A percentile compares a stretch with the other conserved stretches of the same genome.
phyloP scores from a whole-genome alignment of 2,329 filamentous ascomycete species.

The Leptographium flavum region DNA sequence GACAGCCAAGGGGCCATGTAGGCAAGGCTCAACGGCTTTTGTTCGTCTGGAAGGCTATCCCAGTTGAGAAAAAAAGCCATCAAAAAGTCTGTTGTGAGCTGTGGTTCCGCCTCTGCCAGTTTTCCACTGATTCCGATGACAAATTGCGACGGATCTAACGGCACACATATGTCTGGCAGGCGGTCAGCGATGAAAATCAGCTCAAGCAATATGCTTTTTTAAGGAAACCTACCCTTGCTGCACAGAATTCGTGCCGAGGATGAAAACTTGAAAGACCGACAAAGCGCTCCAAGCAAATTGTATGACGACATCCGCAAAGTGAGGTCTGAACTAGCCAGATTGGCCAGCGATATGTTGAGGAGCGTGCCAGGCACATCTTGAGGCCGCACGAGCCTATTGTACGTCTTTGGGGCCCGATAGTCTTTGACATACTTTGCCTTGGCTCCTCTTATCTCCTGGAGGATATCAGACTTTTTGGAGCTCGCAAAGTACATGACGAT shows the following conservation, averaged over 20 bases:
- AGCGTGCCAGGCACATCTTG: constrained; percentile 59
- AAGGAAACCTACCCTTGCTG: constrained; percentile 34
- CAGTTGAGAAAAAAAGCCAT: constrained; percentile 63
- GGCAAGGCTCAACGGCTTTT: constrained; percentile 50
- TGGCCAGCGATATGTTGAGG: constrained; percentile 52
- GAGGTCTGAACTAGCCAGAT: constrained; percentile 48
- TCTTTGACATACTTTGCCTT: constrained; percentile 54
- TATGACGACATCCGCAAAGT: constrained; percentile 49
- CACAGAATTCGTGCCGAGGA: constrained; percentile 47
- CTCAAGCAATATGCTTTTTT: not conserved
- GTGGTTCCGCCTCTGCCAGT: constrained; percentile 47
- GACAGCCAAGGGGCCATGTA: constrained; percentile 60
- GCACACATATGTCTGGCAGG: constrained; percentile 44
- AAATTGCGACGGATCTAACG: constrained; percentile 47
- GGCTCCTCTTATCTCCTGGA: constrained; percentile 47
- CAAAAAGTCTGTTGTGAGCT: constrained; percentile 53
- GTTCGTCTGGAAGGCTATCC: constrained; percentile 54
- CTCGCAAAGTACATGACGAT: constrained; percentile 61
- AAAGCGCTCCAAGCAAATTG: constrained; percentile 52
- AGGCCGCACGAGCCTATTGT: constrained; percentile 51
- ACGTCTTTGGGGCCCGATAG: constrained; percentile 41
- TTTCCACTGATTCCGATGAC: constrained; percentile 52
- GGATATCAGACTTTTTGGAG: constrained; percentile 45
- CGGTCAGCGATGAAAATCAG: not conserved
- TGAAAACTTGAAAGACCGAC: constrained; percentile 53